Evolutionary conservation across 2,329 filamentous ascomycete species (phyloP), one percentile per base, ranked within the genome.

Genomic region (Arthrobotrys musiformis): DNA sequence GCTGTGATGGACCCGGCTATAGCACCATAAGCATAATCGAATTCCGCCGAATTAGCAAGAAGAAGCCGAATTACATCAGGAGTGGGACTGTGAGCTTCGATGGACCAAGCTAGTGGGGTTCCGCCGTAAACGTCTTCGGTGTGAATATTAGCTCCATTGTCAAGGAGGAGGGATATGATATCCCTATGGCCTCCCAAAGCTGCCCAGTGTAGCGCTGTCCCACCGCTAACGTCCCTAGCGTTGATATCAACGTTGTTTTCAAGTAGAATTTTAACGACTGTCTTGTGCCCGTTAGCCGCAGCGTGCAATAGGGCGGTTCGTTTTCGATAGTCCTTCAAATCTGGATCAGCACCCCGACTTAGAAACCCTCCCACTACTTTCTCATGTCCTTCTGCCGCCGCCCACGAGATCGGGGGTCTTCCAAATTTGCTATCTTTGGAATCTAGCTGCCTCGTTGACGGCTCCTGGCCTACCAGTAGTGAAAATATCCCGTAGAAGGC

Each of bases 271-370:
- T 54, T 42, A 7, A 79, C 74, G 2, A 78, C 50, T n/a, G 2
- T 42, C 35, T 46, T 24, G n/a, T 70, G 61, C 19, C 75, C 70
- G 11, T 50, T n/a, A 19, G 2, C 48, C 9, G 61, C 68, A 62
- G 79, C 79, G 13, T 7, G 69, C 33, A 33, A 73, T n/a, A 80
- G 50, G 37, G 79, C 70, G 28, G 79, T 79, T 50, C 26, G 44
- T 11, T 63, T 63, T 44, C 50, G 9, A 11, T 5, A 60, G 58
- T 79, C 78, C 17, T 37, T 67, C 11, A 61, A 8, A 24, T 79
- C 54, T 26, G 44, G 56, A 22, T 56, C 35, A 35, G 26, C 37
- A n/a, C 37, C 37, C 7, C 37, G n/a, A 8, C n/a, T 7, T 4
- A 42, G 8, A 11, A 42, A 15, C 37, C 7, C 8, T 50, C 15